Conservation (phyloP, 2,329 filamentous ascomycete genomes). For the Claviceps purpurea region DNA sequence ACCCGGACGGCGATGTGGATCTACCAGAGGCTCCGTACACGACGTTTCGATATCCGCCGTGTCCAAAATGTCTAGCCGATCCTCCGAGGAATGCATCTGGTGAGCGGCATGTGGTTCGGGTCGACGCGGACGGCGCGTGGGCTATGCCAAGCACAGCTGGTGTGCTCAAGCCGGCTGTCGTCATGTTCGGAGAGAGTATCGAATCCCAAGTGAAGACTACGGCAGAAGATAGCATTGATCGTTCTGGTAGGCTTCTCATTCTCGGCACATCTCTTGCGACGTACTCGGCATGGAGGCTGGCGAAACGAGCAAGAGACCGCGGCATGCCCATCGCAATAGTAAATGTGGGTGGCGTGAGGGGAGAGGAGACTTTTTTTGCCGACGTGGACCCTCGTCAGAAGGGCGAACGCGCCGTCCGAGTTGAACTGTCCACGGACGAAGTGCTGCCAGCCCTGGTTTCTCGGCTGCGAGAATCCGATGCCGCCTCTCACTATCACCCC, state of each 20-base stretch:
- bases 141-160: slow-evolving; percentile 51
- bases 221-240: slow-evolving; percentile 70
- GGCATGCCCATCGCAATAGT: slow-evolving; percentile 78
- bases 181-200: slow-evolving; percentile 95
- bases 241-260: slow-evolving; percentile 60
- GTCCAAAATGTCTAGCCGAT: slow-evolving; percentile 59
- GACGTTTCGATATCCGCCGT: slow-evolving; percentile 83
- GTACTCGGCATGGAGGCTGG: slow-evolving; percentile 86
- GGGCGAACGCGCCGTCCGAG: slow-evolving; percentile 39
- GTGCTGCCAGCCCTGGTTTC: slow-evolving; percentile 44
- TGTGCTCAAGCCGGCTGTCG: slow-evolving; percentile 80
- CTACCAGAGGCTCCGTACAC: slow-evolving; percentile 76
- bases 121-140: slow-evolving; percentile 76
- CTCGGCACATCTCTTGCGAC: slow-evolving; percentile 86
- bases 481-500: neutral
- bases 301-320: slow-evolving; percentile 67
- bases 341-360: slow-evolving; percentile 74
- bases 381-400: slow-evolving; percentile 37
- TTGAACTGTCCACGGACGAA: slow-evolving; percentile 44
- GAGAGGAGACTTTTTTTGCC: slow-evolving; percentile 59
- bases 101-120: slow-evolving; percentile 43
- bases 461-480: slow-evolving; percentile 25
- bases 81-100: slow-evolving; percentile 46
- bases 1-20: slow-evolving; percentile 92
- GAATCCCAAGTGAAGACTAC: slow-evolving; percentile 51